phyloP scores from a whole-genome alignment of 306 rosid species.

The Chamaecrista fasciculata region DNA sequence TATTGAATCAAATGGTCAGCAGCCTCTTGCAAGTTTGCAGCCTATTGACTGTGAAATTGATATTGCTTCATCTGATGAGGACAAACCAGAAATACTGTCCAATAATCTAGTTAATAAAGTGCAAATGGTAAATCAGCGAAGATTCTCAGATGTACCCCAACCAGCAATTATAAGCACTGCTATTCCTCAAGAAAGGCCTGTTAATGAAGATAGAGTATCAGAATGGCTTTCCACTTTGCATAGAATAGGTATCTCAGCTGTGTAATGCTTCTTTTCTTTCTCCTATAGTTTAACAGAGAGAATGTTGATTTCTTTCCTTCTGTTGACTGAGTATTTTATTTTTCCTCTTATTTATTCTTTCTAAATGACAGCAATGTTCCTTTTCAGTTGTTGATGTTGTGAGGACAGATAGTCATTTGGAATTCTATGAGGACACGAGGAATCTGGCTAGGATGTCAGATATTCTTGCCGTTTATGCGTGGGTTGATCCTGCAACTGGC shows the following conservation, averaged over 20 bases:
- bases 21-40: conserved; percentile 40
- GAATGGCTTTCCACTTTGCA: conserved; percentile 99
- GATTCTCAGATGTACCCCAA: conserved; percentile 68
- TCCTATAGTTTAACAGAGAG: conserved; percentile 15
- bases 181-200: conserved; percentile 42
- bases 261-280: background rate
- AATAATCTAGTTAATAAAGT: conserved; percentile 36
- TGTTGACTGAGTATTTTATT: conserved; percentile 1
- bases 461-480: conserved; percentile 92
- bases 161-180: conserved; percentile 41
- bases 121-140: conserved; percentile 48
- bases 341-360: conserved; percentile 25
- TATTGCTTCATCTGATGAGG: conserved; percentile 47
- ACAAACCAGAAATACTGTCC: conserved; percentile 39
- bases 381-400: conserved; percentile 87
- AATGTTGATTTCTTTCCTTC: conserved; percentile 13
- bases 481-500: conserved; percentile 95
- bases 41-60: conserved; percentile 55
- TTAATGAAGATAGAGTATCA: conserved; percentile 63
- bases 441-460: conserved; percentile 96
- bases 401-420: conserved; percentile 89
- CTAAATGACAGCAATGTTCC: conserved; percentile 28
- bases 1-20: conserved; percentile 55
- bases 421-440: conserved; percentile 77
- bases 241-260: conserved; percentile 59